A percentile compares a stretch with the other conserved stretches of the same genome.
Conservation (phyloP, 305 asterid genomes). For the Fraxinus ornus region DNA sequence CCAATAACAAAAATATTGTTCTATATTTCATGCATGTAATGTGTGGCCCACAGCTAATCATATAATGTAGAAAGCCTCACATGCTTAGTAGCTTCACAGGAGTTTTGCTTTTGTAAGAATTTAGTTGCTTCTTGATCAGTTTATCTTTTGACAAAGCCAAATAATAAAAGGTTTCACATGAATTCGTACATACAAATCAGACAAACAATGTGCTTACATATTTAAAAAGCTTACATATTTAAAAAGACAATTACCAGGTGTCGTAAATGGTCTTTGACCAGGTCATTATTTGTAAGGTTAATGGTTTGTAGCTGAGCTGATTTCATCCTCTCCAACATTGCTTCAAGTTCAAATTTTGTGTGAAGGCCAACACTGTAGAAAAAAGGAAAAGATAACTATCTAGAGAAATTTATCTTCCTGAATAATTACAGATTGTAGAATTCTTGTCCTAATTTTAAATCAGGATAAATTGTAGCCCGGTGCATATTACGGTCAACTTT, state of each 20-base stretch:
- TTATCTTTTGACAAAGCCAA: not conserved
- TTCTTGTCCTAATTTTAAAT: not conserved
- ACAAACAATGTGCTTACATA: not conserved
- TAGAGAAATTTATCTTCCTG: not conserved
- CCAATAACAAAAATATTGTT: not conserved
- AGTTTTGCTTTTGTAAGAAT: not conserved
- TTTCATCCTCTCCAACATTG: constrained; percentile 68
- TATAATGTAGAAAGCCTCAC: not conserved
- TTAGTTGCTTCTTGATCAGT: not conserved
- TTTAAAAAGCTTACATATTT: not conserved
- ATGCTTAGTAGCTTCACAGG: not conserved
- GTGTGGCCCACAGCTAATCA: not conserved
- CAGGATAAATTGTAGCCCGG: not conserved
- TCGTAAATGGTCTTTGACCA: constrained; percentile 93
- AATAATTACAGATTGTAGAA: not conserved
- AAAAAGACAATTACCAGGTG: constrained; percentile 59
- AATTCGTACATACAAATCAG: not conserved
- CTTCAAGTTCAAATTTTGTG: constrained; percentile 68
- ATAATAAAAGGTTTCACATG: not conserved
- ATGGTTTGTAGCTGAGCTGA: constrained; percentile 60
- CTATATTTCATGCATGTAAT: not conserved
- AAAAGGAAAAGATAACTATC: not conserved
- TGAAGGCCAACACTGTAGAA: constrained; percentile 88
- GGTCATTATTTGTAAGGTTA: constrained; percentile 77
- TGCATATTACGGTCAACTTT: not conserved